Base-by-base conservation (phyloP, 257 asterid species). In the Solanum stenotomum region DNA sequence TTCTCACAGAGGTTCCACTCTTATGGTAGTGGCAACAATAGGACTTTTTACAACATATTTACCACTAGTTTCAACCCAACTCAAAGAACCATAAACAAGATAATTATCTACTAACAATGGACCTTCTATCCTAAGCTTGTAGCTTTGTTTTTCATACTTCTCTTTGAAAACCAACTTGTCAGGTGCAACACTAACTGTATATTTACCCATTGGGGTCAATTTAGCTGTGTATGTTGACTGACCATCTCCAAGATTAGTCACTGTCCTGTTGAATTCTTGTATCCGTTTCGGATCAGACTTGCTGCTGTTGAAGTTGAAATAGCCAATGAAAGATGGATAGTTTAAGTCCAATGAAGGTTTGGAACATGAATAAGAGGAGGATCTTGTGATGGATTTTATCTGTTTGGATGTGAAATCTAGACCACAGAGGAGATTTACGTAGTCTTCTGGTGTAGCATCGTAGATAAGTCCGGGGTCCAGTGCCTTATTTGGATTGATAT, bases 281-380 rank as follows among this genome's bases (percentile, higher is more conserved):
- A 79, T 85, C 22, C 86, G 65, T 33, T 33, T n/a, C 6, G 23
- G 87, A 10, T 38, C 77, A 1, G 92, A 44, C 10, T n/a, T 46
- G 2, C 52, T 89, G 81, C 37, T 81, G 40, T 44, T 89, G 0
- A 29, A 79, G 6, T 81, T 88, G 90, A 94, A 92, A 88, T 88
- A 92, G 40, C 91, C 95, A 13, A 96, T 91, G 91, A 96, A 95
- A 3, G 98, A 96, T 11, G 98, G 98, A 68, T 95, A 95, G 49
- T 96, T 96, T 78, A 96, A 89, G 88, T 96, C 95, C n/a, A 93
- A 78, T 0, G 97, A 92, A 6, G 96, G 92, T 20, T 90, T 92
- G 10, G 92, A 86, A 90, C 98, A 95, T 22, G 88, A 85, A 85
- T 90, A 87, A 3, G 91, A 37, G 16, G 87, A 88, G 22, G 98